These are phyloP conservation scores for Coccomyxa subellipsoidea DNA, from an alignment of 163 green algal genomes.

Conservation along the genomic window DNA sequence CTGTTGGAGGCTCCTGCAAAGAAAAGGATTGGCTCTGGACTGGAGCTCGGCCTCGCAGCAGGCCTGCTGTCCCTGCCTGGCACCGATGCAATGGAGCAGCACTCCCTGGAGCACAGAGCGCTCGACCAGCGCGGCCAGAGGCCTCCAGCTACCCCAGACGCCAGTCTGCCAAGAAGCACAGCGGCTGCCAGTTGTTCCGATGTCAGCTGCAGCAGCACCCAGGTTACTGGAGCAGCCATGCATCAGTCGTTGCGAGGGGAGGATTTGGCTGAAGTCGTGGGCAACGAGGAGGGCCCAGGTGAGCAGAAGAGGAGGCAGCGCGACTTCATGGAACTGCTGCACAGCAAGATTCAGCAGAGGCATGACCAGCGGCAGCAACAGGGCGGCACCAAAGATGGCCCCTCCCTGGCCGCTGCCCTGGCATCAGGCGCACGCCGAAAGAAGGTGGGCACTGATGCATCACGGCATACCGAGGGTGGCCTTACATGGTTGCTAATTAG, in stretches of 20 bases:
- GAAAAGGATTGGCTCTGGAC: not conserved
- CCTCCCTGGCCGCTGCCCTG: not conserved
- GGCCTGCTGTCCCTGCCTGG: not conserved
- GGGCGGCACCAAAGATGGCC: not conserved
- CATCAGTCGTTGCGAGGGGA: not conserved
- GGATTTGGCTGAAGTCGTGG: not conserved
- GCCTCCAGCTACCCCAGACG: not conserved
- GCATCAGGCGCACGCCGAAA: not conserved
- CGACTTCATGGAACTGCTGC: slow-evolving; percentile 2
- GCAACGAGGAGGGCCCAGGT: not conserved
- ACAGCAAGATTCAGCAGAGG: not conserved
- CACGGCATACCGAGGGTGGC: no score
- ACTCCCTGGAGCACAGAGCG: not conserved
- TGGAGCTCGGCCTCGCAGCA: slow-evolving; percentile 1
- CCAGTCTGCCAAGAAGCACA: not conserved
- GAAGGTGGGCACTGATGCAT: no score
- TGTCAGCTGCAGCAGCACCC: not conserved
- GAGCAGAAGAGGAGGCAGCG: not conserved
- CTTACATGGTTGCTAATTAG: no score
- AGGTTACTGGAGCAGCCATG: not conserved
- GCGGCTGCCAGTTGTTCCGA: not conserved
- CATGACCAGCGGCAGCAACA: not conserved
- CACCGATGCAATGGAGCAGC: not conserved
- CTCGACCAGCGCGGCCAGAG: not conserved
- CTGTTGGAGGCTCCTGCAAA: not conserved